phyloP scores from a whole-genome alignment of 441 rosid species.

The Populus tomentosa region DNA sequence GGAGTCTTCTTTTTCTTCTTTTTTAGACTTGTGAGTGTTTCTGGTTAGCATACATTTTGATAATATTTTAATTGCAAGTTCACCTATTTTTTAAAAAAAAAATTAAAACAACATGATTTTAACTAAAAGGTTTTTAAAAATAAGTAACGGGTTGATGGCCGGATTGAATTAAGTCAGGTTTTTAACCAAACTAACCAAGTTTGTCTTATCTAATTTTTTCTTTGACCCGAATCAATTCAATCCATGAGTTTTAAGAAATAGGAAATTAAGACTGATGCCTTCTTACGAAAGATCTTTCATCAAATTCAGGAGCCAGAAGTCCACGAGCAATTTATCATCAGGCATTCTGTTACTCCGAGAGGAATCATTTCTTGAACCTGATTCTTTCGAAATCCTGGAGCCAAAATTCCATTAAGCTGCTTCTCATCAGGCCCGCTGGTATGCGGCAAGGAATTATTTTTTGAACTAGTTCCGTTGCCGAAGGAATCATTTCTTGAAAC shows the following conservation, averaged over 20 bases:
- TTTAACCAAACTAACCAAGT: no score
- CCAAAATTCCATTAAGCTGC: constrained; percentile 17
- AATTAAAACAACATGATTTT: no score
- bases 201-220: no score
- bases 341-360: not conserved
- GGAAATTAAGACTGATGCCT: constrained; percentile 1
- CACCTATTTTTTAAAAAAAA: no score
- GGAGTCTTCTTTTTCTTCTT: no score
- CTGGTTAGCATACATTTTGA: no score
- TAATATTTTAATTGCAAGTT: no score
- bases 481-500: not conserved
- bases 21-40: no score
- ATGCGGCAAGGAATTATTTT: not conserved
- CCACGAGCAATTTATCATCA: not conserved
- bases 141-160: no score
- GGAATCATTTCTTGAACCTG: not conserved
- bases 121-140: no score
- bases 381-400: constrained; percentile 14
- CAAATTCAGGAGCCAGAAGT: constrained; percentile 8
- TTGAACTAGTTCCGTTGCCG: not conserved
- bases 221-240: no score
- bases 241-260: constrained; percentile 1
- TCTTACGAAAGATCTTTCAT: constrained; percentile 19
- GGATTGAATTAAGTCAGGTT: no score
- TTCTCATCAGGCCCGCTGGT: not conserved